A percentile compares a stretch with the other conserved stretches of the same genome.
Conservation (phyloP, 1,139 yeast species). For the Candida labiduridarum region DNA sequence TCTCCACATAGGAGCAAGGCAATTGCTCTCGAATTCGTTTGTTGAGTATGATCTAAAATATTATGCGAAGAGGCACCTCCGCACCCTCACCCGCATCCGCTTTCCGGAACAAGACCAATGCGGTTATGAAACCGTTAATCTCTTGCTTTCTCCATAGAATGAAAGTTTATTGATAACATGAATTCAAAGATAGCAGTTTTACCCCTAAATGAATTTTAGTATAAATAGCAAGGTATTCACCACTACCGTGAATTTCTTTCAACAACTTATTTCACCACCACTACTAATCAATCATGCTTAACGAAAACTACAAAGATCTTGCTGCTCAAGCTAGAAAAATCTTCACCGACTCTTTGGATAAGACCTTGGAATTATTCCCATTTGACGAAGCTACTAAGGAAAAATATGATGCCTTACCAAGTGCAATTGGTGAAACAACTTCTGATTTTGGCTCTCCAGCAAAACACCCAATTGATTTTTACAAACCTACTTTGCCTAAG, state of each 20-base stretch:
- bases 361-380: slow-evolving; percentile 24
- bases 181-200: not conserved
- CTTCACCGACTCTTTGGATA: slow-evolving; percentile 17
- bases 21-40: too few relatives aligned
- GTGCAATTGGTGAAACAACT: slow-evolving; percentile 22
- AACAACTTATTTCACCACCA: not conserved
- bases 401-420: slow-evolving; percentile 19
- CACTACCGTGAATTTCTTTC: not conserved
- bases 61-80: too few relatives aligned
- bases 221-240: not conserved
- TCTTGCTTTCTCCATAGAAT: too few relatives aligned
- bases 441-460: slow-evolving; percentile 26
- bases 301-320: slow-evolving; percentile 21
- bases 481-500: slow-evolving; percentile 10
- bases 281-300: slow-evolving; percentile 16
- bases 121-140: too few relatives aligned
- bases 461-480: slow-evolving; percentile 20
- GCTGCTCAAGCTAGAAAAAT: slow-evolving; percentile 19
- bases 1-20: too few relatives aligned
- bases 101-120: too few relatives aligned
- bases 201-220: not conserved
- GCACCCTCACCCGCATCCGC: too few relatives aligned
- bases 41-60: too few relatives aligned
- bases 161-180: too few relatives aligned
- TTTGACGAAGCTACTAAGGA: slow-evolving; percentile 18